phyloP scores from a whole-genome alignment of 805 yeast species.

The Wickerhamiella lipophila region DNA sequence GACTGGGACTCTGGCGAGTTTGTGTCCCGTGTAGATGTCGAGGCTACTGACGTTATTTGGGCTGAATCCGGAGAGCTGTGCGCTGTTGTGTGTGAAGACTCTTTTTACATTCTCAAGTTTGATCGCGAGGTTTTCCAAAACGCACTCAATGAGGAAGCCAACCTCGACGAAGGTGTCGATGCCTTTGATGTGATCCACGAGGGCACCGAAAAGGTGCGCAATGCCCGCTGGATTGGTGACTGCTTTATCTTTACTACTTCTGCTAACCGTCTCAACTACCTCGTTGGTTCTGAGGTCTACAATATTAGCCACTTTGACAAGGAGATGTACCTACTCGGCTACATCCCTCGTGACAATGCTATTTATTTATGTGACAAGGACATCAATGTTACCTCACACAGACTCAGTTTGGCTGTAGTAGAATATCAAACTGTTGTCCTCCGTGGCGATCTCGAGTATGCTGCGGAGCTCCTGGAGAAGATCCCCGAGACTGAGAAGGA shows the following conservation, averaged over 20 bases:
- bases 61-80: constrained; percentile 85
- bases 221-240: constrained; percentile 96
- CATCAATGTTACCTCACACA: constrained; percentile 67
- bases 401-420: constrained; percentile 68
- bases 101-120: constrained; percentile 66
- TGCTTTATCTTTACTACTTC: constrained; percentile 84
- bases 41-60: constrained; percentile 68
- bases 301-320: constrained; percentile 89
- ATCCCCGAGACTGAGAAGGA: constrained; percentile 51
- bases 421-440: constrained; percentile 93
- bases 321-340: constrained; percentile 75
- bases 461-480: constrained; percentile 42
- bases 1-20: constrained; percentile 86
- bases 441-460: constrained; percentile 85
- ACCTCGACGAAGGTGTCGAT: constrained; percentile 75
- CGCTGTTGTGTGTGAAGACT: constrained; percentile 55
- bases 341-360: constrained; percentile 78
- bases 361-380: constrained; percentile 88
- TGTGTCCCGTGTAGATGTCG: constrained; percentile 83
- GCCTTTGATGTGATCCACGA: constrained; percentile 78
- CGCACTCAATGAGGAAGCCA: constrained; percentile 46
- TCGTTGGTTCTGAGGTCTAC: constrained; percentile 87
- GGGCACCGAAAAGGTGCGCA: constrained; percentile 62
- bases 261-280: constrained; percentile 78
- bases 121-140: constrained; percentile 53